phyloP scores from a whole-genome alignment of 768 basidiomycete species.

The Leccinum uliginosum region DNA sequence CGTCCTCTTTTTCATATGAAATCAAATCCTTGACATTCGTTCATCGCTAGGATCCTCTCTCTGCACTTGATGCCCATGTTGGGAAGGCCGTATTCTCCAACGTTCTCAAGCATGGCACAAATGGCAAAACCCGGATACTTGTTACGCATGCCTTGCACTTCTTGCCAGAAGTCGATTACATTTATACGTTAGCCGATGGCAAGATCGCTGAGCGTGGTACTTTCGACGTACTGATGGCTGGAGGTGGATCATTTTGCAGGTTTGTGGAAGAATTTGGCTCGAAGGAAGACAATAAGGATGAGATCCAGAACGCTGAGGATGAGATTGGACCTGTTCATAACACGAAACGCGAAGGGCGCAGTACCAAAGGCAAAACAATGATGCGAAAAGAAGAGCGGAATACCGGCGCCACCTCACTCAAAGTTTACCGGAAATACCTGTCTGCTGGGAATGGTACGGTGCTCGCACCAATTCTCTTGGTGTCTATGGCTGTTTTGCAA shows the following conservation, averaged over 20 bases:
- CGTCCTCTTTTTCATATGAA: background rate
- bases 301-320: constrained; percentile 38
- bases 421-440: constrained; percentile 49
- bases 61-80: constrained; percentile 91
- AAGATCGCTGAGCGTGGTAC: constrained; percentile 77
- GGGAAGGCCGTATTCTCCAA: constrained; percentile 85
- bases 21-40: background rate
- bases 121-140: constrained; percentile 76
- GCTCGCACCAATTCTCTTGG: constrained; percentile 62
- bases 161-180: constrained; percentile 82
- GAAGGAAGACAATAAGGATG: constrained; percentile 17
- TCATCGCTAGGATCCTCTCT: constrained; percentile 57
- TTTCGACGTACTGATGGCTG: constrained; percentile 64
- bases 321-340: constrained; percentile 16
- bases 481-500: constrained; percentile 64
- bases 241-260: constrained; percentile 62
- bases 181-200: constrained; percentile 76
- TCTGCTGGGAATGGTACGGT: constrained; percentile 63
- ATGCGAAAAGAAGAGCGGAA: background rate
- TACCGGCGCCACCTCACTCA: background rate
- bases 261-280: constrained; percentile 64
- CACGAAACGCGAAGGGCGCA: constrained; percentile 14
- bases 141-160: constrained; percentile 93
- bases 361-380: background rate
- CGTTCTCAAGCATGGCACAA: constrained; percentile 60